Evolutionary conservation across 2,329 filamentous ascomycete species (phyloP), one percentile per base, ranked within the genome.

Genomic region (Cladosporium sp.): DNA sequence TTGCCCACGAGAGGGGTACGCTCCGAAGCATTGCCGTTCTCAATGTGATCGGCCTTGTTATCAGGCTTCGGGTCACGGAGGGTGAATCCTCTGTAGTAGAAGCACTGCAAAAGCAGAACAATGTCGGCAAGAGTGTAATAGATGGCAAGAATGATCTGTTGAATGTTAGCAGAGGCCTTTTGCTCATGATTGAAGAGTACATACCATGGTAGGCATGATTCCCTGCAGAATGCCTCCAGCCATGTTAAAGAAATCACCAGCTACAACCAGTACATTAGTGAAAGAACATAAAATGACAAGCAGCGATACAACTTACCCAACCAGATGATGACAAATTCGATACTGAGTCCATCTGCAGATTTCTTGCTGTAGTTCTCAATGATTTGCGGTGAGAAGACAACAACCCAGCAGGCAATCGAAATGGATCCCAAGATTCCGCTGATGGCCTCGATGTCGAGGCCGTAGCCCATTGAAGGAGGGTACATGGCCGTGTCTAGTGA

Each of bases 351-450:
- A 71, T 97, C 91, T 58, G 91, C 90, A 39, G 89, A 95, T 64
- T 84, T 79, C 57, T 91, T 84, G 62, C 86, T 87, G 76, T 96
- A 97, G 71, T 97, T 97, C 70, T 96, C 91, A 66, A 96, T 87
- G 66, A 99, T 97, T 67, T 99, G 94, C 2, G 94, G 94, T 0
- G 91, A 94, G 77, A 97, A 99, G 58, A 99, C 94, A 35, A 97
- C 90, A 58, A 97, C 89, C 94, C 94, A 97, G 72, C 92, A 97
- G 51, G 92, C 92, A 70, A 99, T 97, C 45, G 91, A 96, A 65
- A 99, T 92, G 8, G 92, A 96, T 35, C 92, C 93, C 75, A 88
- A 91, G 66, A 97, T 97, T 56, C 93, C 93, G 66, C 90, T 95
- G 67, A 97, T 86, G 60, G 92, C 91, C 70, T 94, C 90, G 60